These are phyloP conservation scores for Penicillium argentinense DNA, from an alignment of 495 filamentous ascomycete genomes.

Conservation along the genomic window DNA sequence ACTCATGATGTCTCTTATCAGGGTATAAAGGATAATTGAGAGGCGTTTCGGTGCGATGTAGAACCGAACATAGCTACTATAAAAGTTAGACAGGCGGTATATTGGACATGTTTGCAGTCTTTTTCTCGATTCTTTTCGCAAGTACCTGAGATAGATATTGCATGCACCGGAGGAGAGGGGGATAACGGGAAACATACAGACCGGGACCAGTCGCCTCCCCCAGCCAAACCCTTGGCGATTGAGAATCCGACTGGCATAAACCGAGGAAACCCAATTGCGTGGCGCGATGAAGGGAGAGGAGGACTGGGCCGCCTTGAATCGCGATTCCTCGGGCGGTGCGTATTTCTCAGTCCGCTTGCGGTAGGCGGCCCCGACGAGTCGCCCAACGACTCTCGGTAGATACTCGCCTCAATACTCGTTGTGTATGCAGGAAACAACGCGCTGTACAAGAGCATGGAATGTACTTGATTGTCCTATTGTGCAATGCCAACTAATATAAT, in stretches of 20 bases:
- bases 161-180: neutral
- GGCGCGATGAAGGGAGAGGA: conserved; percentile 8
- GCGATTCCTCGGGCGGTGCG: conserved; percentile 24
- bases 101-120: neutral
- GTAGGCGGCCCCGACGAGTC: neutral
- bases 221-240: conserved; percentile 7
- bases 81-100: neutral
- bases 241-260: conserved; percentile 13
- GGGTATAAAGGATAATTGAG: neutral
- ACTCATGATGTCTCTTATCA: conserved; percentile 5
- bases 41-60: neutral
- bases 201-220: conserved; percentile 4
- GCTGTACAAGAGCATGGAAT: too few relatives aligned
- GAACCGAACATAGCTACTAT: neutral
- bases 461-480: too few relatives aligned
- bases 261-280: conserved; percentile 7
- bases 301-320: conserved; percentile 16
- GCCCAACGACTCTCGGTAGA: neutral
- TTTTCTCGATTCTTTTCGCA: neutral
- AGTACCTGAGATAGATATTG: neutral
- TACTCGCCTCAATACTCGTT: neutral
- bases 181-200: conserved; percentile 8
- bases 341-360: conserved; percentile 30
- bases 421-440: too few relatives aligned
- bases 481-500: too few relatives aligned